Base-by-base conservation (phyloP, 192 early-diverging fungal genomes). In the Lunasporangiospora selenospora region DNA sequence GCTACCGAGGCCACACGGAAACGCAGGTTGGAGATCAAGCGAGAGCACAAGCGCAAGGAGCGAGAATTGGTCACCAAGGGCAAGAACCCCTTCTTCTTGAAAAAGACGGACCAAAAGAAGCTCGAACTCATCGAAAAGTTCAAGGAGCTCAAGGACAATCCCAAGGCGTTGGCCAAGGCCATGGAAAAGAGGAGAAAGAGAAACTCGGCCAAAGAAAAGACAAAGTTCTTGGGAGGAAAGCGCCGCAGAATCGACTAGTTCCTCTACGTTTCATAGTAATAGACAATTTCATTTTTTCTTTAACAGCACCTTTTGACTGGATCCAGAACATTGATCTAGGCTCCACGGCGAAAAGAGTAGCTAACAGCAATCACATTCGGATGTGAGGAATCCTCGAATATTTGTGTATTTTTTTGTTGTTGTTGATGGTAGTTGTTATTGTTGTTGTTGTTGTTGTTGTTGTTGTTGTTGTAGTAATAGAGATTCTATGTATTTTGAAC, bases 81-180 rank as follows among this genome's bases (percentile, higher is more conserved):
- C 31, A 98, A 99, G 81, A 93, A 85, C 56, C 95, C 97, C 27
- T 99, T 88, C 78, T 98, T 88, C 81, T 78, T 98, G 45, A 98
- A 97, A 75, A 89, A 91, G 67, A 83, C 86, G 71, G 90, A 92
- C 24, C 77, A 87, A 65, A 91, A 94, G 82, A 92, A 93, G 55
- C 57, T 95, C 43, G 92, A 93, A 71, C 71, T 95, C 55, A 83
- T 93, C 39, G 91, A 96, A 44, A 94, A 92, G 76, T 97, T 91
- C 84, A 83, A 91, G 40, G 67, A 86, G 50, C 69, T 95, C 21
- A 67, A 64, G 37, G 60, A 65, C 5, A 86, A 85, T 33, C 83
- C 84, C 23, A 88, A 92, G 41, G 83, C 83, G 58, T 58, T 99
- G 44, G 93, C 98, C 33, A 89, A 88, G 42, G 82, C 92, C 31